Base-by-base conservation (phyloP, 2,329 filamentous ascomycete genomes). In the Xylaria sp. region DNA sequence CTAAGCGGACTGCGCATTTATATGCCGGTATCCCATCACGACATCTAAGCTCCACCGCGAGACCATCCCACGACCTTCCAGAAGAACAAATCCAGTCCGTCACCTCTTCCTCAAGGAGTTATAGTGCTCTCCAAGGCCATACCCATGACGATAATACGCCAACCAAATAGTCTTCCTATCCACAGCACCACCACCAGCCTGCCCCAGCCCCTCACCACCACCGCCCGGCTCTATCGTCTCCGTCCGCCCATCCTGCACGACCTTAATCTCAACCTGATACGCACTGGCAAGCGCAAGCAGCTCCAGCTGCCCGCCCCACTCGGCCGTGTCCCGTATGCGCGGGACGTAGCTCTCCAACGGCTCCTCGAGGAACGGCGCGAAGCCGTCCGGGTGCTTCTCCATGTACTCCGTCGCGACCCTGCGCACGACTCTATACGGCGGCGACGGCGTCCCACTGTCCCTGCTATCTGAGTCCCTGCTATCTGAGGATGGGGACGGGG, bases 301-400 rank as follows among this genome's bases (percentile, higher is more conserved):
- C 84, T 99, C 96, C 71, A 98, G 81, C 83, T 98, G 93, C 0
- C 96, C 96, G 59, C 96, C 96, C 96, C 96, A 99, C 81, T 97
- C 95, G 0, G 93, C 94, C 58, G 94, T 98, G 67, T 96, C 90
- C 71, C 90, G 84, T 69, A 99, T 93, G 82, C 92, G 93, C 56
- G 82, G 82, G 56, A 93, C 86, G 80, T 98, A 97, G 9, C 83
- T 83, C 2, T 88, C 88, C 56, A 98, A 78, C 15, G 91, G 89
- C 79, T 96, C 94, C 77, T 97, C 94, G 74, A 97, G 83, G 78
- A 98, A 99, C 0, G 92, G 91, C 66, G 86, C 89, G 79, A 98
- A 98, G 75, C 97, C 93, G 72, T 94, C 92, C 12, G 86, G 82
- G 79, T 98, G 90, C 15, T 82, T 79, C 67, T 83, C 80, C 77